Evolutionary conservation across 129 eudicot species (phyloP), one percentile per base, ranked within the genome.

Genomic region (Ambrosia artemisiifolia): DNA sequence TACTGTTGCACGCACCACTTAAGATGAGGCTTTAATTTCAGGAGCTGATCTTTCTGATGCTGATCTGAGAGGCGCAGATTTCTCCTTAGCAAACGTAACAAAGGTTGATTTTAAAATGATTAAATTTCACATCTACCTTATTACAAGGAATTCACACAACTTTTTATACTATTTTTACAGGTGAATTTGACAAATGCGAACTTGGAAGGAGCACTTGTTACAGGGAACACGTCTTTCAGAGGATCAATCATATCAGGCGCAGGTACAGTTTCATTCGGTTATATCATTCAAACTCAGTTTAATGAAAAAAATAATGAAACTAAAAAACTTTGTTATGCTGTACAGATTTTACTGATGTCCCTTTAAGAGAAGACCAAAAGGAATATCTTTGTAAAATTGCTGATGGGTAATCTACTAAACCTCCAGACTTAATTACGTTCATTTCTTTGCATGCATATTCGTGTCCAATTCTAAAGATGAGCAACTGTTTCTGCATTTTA

Each of bases 21-120:
- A 42, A 40, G 18, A 65, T 2, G 38, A 43, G 55, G 20, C 40
- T 65, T 47, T 75, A 28, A 46, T 75, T 36, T 74, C 88, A 93
- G 98, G 98, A 68, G 99, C 99, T 63, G 99, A 94, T 83, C 97
- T 94, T 46, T 88, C 99, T 10, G 91, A 90, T 84, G 83, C 97
- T 51, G 99, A 94, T 90, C 96, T 94, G 20, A 90, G 99, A 86
- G 93, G 97, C 4, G 97, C 96, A 20, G 99, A 94, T 72, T 94
- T 94, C 79, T 94, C 99, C 11, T 80, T 94, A 80, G 99, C 99
- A 12, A 90, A 88, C 74, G 95, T 90, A 30, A 81, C 91, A 56
- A 94, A 94, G 93, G 99, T 90, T 33, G 67, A 63, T 44, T 3
- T 19, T 5, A 9, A 56, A 33, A 9, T 6, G 5, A 33, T 33